Percentiles rank a stretch among this genome's conserved stretches.
phyloP scores from a whole-genome alignment of 495 filamentous ascomycete genomes.

The Aspergillus hancockii region DNA sequence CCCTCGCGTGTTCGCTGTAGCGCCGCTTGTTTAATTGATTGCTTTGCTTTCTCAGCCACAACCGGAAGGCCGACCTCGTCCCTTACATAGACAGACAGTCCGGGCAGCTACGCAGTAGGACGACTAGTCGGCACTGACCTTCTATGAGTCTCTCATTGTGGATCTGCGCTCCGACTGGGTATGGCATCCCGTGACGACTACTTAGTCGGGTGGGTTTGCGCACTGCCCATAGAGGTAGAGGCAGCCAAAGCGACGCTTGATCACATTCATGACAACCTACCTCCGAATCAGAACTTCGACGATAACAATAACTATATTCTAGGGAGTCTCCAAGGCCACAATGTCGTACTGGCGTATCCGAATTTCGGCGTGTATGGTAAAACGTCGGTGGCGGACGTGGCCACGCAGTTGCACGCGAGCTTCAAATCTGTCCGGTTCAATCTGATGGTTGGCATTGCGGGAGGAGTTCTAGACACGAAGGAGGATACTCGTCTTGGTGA shows the following conservation, averaged over 20 bases:
- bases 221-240: conserved; percentile 27
- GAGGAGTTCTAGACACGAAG: conserved; percentile 35
- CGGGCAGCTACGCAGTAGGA: conserved; percentile 7
- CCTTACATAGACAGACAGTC: background rate
- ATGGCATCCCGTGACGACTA: conserved; percentile 30
- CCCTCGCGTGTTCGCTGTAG: conserved; percentile 1
- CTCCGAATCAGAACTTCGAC: conserved; percentile 14
- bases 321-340: conserved; percentile 35
- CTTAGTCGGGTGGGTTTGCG: conserved; percentile 34
- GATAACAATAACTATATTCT: conserved; percentile 27
- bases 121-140: conserved; percentile 9
- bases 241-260: conserved; percentile 35
- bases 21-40: conserved; percentile 1
- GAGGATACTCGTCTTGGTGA: conserved; percentile 38
- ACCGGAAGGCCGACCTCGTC: conserved; percentile 5
- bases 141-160: conserved; percentile 16
- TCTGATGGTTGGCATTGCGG: conserved; percentile 47
- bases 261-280: conserved; percentile 28
- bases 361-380: conserved; percentile 24
- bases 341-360: conserved; percentile 40
- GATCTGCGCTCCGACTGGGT: conserved; percentile 9
- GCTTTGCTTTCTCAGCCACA: conserved; percentile 4
- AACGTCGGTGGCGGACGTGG: conserved; percentile 31
- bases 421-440: conserved; percentile 35
- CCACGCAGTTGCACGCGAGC: conserved; percentile 31